Evolutionary conservation across 305 asterid species (phyloP).

Genomic region (Rubia occidens): DNA sequence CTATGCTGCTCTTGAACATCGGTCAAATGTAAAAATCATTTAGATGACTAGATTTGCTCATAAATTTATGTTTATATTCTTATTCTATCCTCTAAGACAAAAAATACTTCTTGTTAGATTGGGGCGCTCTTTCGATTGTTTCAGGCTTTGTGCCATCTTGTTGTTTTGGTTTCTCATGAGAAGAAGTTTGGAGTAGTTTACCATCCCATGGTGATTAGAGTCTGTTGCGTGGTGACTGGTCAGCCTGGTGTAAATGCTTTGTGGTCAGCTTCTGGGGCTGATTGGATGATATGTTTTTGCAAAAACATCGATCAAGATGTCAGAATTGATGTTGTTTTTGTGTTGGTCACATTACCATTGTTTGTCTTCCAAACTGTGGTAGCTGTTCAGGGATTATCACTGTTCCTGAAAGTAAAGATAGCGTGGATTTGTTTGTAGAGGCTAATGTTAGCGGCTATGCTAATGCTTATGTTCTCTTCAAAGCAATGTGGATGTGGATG

Average conservation of each 20-base stretch:
- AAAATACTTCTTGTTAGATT: neutral
- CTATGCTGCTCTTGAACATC: neutral
- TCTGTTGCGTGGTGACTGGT: too few species aligned
- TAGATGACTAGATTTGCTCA: neutral
- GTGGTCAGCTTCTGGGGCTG: constrained; percentile 24
- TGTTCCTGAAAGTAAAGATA: constrained; percentile 12
- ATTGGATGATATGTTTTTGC: constrained; percentile 23
- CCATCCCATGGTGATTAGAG: too few species aligned
- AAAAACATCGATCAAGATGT: constrained; percentile 16
- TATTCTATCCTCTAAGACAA: neutral
- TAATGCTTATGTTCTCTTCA: constrained; percentile 44
- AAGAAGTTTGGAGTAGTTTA: too few species aligned
- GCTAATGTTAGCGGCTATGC: constrained; percentile 41
- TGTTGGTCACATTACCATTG: constrained; percentile 33
- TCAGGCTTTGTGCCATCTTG: too few species aligned
- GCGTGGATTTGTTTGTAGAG: constrained; percentile 14
- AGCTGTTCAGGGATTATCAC: constrained; percentile 23
- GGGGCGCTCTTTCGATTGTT: too few species aligned
- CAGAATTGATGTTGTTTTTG: constrained; percentile 35
- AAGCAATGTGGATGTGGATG: constrained; percentile 41
- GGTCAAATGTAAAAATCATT: neutral
- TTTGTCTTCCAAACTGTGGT: constrained; percentile 28
- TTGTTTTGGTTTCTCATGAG: too few species aligned
- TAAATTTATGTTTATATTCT: neutral
- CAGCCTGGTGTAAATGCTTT: constrained; percentile 13